Evolutionary conservation across 768 basidiomycete genomes (phyloP).

Genomic region (Serendipita sp.): DNA sequence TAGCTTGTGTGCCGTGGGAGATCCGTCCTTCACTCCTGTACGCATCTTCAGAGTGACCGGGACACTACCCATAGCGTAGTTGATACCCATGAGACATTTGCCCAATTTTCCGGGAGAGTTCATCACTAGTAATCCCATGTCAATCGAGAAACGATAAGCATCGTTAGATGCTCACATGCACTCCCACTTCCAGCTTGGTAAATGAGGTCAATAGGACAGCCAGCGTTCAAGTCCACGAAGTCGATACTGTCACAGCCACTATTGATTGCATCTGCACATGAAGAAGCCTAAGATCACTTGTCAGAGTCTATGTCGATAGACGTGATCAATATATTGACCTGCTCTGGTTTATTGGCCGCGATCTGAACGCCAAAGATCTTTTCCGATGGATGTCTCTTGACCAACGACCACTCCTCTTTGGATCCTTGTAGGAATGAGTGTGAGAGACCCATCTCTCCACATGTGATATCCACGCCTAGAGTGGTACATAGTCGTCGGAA

Average conservation of each 20-base stretch:
- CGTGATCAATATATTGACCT: constrained; percentile 36
- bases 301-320: too few species aligned
- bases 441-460: constrained; percentile 95
- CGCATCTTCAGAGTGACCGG: constrained; percentile 86
- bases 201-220: constrained; percentile 93
- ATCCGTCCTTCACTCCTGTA: constrained; percentile 80
- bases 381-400: constrained; percentile 78
- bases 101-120: constrained; percentile 70
- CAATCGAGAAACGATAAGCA: neutral
- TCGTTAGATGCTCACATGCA: constrained; percentile 32
- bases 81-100: constrained; percentile 84
- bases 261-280: constrained; percentile 67
- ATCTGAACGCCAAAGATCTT: constrained; percentile 80
- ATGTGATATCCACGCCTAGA: constrained; percentile 87
- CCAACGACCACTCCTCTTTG: constrained; percentile 88
- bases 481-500: constrained; percentile 80
- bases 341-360: constrained; percentile 71
- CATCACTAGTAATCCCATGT: constrained; percentile 39
- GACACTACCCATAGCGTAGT: constrained; percentile 71
- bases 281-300: constrained; percentile 11
- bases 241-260: constrained; percentile 57
- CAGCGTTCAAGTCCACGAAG: constrained; percentile 91
- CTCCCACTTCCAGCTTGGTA: constrained; percentile 84
- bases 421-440: constrained; percentile 74
- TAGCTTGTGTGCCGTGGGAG: constrained; percentile 76